Evolutionary conservation across 1,139 yeast species (phyloP).

Genomic region (Candida sojae): DNA sequence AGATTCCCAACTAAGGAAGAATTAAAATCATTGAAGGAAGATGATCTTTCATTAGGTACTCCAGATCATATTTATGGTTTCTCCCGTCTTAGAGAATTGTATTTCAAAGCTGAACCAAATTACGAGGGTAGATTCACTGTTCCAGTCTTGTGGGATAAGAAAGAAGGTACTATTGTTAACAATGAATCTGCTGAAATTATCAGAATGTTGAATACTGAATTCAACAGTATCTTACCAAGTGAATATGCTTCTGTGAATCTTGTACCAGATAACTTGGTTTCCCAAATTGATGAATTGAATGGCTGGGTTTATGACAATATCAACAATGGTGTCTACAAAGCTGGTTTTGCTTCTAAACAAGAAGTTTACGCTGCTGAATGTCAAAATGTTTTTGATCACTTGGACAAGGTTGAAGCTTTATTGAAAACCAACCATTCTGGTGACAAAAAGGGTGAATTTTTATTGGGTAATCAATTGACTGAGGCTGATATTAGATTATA

Average conservation of each 20-base stretch:
- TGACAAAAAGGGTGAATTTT: slow-evolving; percentile 37
- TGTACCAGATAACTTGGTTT: slow-evolving; percentile 57
- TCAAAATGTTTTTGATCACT: slow-evolving; percentile 59
- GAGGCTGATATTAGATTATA: slow-evolving; percentile 89
- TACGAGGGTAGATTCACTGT: slow-evolving; percentile 86
- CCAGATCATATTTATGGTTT: slow-evolving; percentile 65
- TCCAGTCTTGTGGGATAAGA: slow-evolving; percentile 90
- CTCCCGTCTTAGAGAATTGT: slow-evolving; percentile 65
- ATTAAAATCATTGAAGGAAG: slow-evolving; percentile 19
- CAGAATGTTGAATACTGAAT: slow-evolving; percentile 70
- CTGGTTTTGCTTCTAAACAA: slow-evolving; percentile 87
- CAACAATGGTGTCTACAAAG: slow-evolving; percentile 92
- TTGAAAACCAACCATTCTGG: slow-evolving; percentile 48
- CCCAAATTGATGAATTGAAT: slow-evolving; percentile 73
- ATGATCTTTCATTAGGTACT: slow-evolving; percentile 54
- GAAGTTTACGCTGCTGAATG: slow-evolving; percentile 81
- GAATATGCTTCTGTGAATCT: slow-evolving; percentile 55
- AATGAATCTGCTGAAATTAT: slow-evolving; percentile 90
- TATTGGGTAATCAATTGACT: slow-evolving; percentile 69
- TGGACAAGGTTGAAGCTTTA: slow-evolving; percentile 74
- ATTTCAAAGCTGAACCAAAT: slow-evolving; percentile 72
- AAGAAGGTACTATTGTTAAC: slow-evolving; percentile 78
- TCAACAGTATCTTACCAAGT: slow-evolving; percentile 52
- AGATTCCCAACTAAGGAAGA: slow-evolving; percentile 53
- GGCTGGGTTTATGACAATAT: slow-evolving; percentile 84